phyloP scores from a whole-genome alignment of 768 basidiomycete genomes.

The Collybia sordida region DNA sequence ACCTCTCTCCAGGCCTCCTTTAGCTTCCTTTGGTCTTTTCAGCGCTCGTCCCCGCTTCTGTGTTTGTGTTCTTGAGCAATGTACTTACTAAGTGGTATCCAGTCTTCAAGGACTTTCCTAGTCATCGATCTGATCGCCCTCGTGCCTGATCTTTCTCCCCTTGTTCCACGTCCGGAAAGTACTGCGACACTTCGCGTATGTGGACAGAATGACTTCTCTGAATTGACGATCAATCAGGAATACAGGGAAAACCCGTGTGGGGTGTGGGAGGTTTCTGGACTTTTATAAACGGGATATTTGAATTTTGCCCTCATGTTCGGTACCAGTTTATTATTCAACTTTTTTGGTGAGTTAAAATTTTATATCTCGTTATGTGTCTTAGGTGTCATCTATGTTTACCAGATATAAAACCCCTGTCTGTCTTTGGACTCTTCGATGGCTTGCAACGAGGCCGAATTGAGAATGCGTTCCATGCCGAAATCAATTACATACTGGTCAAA shows the following conservation, averaged over 20 bases:
- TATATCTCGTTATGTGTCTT: too few relatives aligned
- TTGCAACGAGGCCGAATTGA: too few relatives aligned
- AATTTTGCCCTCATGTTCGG: constrained; percentile 19
- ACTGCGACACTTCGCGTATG: constrained; percentile 15
- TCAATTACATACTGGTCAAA: too few relatives aligned
- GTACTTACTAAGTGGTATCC: neutral
- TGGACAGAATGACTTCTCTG: constrained; percentile 7
- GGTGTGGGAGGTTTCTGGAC: constrained; percentile 24
- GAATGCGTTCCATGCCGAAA: too few relatives aligned
- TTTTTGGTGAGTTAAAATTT: too few relatives aligned
- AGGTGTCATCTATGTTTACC: too few relatives aligned
- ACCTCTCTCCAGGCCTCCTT: neutral
- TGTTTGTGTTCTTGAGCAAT: neutral
- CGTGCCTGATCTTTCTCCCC: constrained; percentile 12
- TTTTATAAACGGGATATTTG: constrained; percentile 19
- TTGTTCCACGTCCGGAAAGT: constrained; percentile 2
- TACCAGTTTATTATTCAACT: neutral
- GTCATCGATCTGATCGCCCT: constrained; percentile 7
- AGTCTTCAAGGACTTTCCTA: constrained; percentile 14
- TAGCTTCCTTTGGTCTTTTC: constrained; percentile 13
- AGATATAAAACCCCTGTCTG: too few relatives aligned
- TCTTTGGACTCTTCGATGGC: too few relatives aligned
- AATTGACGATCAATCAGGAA: constrained; percentile 14
- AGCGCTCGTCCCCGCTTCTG: constrained; percentile 5
- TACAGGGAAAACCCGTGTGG: constrained; percentile 15